Evolutionary conservation across 768 basidiomycete genomes (phyloP).

Genomic region (Pleurotus djamor): DNA sequence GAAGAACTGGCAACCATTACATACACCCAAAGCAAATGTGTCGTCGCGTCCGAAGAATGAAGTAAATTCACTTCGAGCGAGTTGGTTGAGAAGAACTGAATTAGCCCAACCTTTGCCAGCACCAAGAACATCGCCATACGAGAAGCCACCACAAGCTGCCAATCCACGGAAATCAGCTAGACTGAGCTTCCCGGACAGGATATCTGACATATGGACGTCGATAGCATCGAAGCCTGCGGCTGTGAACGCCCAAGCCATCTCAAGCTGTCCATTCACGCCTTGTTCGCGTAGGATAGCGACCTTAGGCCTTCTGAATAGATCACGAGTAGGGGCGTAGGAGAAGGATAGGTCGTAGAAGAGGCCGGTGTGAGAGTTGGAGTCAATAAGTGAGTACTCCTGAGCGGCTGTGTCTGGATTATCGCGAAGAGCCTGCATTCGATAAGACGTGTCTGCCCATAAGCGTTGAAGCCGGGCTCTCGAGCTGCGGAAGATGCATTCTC

Average conservation of each 20-base stretch:
- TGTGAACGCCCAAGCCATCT: constrained; percentile 98
- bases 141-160: constrained; percentile 98
- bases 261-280: constrained; percentile 96
- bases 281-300: constrained; percentile 97
- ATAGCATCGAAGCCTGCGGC: constrained; percentile 93
- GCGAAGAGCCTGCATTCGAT: constrained; percentile 84
- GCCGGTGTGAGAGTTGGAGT: constrained; percentile 51
- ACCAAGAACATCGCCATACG: constrained; percentile 96
- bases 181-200: constrained; percentile 67
- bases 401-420: constrained; percentile 77
- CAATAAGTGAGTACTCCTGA: constrained; percentile 82
- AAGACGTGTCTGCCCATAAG: constrained; percentile 95
- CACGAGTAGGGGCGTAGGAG: constrained; percentile 30
- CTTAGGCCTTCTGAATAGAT: constrained; percentile 61
- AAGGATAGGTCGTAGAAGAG: constrained; percentile 79
- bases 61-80: constrained; percentile 73
- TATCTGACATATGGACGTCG: constrained; percentile 98
- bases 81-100: constrained; percentile 83
- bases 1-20: constrained; percentile 99
- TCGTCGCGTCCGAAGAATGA: constrained; percentile 79
- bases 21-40: constrained; percentile 91
- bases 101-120: constrained; percentile 99
- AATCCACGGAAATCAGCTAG: constrained; percentile 79
- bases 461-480: constrained; percentile 73
- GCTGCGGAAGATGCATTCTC: constrained; percentile 55